phyloP scores from a whole-genome alignment of 2,329 filamentous ascomycete genomes.

The Penicillium thymicola region DNA sequence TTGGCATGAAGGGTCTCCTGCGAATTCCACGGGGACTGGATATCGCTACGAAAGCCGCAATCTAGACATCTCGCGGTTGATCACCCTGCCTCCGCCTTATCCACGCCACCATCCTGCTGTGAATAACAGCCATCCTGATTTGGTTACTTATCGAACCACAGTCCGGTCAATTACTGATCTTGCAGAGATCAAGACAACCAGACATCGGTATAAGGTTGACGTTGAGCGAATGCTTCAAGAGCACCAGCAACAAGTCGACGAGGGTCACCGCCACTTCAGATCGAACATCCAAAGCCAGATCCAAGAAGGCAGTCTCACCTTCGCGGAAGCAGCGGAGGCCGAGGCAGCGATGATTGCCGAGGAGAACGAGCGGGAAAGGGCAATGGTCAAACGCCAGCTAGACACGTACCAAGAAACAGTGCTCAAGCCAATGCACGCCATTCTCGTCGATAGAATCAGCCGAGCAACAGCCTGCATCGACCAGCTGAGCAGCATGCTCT shows the following conservation, averaged over 20 bases:
- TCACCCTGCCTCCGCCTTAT: conserved; percentile 90
- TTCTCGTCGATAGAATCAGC: conserved; percentile 71
- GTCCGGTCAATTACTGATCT: conserved; percentile 74
- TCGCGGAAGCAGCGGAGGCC: conserved; percentile 76
- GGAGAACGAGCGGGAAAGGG: conserved; percentile 68
- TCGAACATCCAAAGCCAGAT: conserved; percentile 77
- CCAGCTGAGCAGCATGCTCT: conserved; percentile 66
- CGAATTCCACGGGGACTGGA: conserved; percentile 17
- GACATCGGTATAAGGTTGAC: conserved; percentile 49
- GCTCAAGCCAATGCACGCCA: conserved; percentile 76
- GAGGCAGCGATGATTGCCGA: conserved; percentile 70
- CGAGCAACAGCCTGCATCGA: conserved; percentile 75
- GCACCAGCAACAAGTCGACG: conserved; percentile 50
- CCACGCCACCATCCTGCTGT: conserved; percentile 92
- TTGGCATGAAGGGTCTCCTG: conserved; percentile 49
- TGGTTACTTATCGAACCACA: conserved; percentile 70
- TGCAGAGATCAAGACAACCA: conserved; percentile 66
- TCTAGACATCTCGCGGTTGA: conserved; percentile 84
- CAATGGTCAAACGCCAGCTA: conserved; percentile 74
- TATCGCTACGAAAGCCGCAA: conserved; percentile 47
- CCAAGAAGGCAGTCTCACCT: conserved; percentile 71
- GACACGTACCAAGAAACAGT: conserved; percentile 80
- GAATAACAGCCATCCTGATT: conserved; percentile 89
- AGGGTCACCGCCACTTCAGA: conserved; percentile 64
- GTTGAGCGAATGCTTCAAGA: conserved; percentile 56